These are phyloP conservation scores for Trichosanthes truncata DNA, from an alignment of 306 rosid genomes.

Conservation along the genomic window DNA sequence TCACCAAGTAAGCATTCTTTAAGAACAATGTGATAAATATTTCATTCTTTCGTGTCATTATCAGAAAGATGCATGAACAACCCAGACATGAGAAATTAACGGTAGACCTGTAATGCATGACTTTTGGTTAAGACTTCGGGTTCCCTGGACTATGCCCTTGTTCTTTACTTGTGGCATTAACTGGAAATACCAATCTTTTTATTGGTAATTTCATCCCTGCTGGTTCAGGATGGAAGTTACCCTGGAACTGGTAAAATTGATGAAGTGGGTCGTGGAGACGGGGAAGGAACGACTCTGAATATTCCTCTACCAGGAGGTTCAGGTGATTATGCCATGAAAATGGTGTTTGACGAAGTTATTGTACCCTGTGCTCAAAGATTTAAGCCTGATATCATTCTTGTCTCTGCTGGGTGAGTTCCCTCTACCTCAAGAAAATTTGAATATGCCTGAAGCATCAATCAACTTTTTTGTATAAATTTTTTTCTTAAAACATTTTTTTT, in stretches of 20 bases:
- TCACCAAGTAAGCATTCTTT: slow-evolving; percentile 70
- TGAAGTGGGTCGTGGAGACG: slow-evolving; percentile 70
- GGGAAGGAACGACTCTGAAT: slow-evolving; percentile 85
- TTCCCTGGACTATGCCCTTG: neutral
- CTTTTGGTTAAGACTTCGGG: neutral
- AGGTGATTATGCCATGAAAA: slow-evolving; percentile 68
- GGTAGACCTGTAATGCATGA: neutral
- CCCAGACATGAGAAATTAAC: neutral
- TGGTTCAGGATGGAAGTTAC: slow-evolving; percentile 76
- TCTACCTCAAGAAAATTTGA: neutral
- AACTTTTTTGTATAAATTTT: neutral
- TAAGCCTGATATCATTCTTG: slow-evolving; percentile 86
- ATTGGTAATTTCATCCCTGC: neutral
- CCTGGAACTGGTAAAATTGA: slow-evolving; percentile 92
- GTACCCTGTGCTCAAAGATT: slow-evolving; percentile 84
- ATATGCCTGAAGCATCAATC: neutral
- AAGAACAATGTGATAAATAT: neutral
- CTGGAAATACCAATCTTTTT: neutral
- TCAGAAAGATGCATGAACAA: neutral
- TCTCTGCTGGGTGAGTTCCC: slow-evolving; percentile 89
- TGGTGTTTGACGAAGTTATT: slow-evolving; percentile 74
- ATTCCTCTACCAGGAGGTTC: slow-evolving; percentile 96
- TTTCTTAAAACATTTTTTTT: neutral
- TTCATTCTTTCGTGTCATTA: neutral
- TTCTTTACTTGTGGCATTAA: neutral